Evolutionary conservation across 192 early-diverging fungal genomes (phyloP), one percentile per base, ranked within the genome.

Genomic region (Backusella parvicylindrica): DNA sequence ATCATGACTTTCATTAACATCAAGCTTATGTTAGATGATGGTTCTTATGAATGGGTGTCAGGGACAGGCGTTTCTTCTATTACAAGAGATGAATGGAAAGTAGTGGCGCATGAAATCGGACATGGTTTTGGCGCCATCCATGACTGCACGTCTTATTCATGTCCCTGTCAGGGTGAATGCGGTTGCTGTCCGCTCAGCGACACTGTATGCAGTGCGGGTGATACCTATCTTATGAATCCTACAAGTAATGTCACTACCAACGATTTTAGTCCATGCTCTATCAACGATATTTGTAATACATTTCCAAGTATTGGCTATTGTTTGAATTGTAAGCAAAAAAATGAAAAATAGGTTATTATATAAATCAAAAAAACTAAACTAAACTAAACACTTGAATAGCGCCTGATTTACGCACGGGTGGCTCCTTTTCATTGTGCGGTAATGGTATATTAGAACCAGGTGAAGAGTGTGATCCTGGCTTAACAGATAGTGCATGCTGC

Each of bases 91-190:
- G 93, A 95, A 81, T 98, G 95, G 95, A 95, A 95, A 84, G 94
- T 98, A 2, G 92, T 97, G 4, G 96, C 96, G 28, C 97, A 98
- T 78, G 97, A 97, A 83, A 89, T 97, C 75, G 95, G 96, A 23
- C 95, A 97, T 79, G 89, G 89, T 71, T 93, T 93, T 81, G 95
- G 96, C 43, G 97, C 97, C 4, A 87, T 86, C 72, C 97, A 98
- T 78, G 97, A 98, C 79, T 98, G 97, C 75, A 92, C 88, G 5
- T 67, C 82, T 23, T 71, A 83, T 13, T 82, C 87, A 9, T 96
- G 95, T 50, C 85, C 89, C 36, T 87, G 85, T 64, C 72, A 81
- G 9, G 84, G 78, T 67, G 41, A 66, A 8, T 84, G 86, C 60
- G 68, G 78, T 30, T 83, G 87, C 36, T 98, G 96, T 82, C 94